Percentiles rank a stretch among this genome's conserved stretches.
phyloP scores from a whole-genome alignment of 2,329 filamentous ascomycete species.

The Neofusicoccum laricinum region DNA sequence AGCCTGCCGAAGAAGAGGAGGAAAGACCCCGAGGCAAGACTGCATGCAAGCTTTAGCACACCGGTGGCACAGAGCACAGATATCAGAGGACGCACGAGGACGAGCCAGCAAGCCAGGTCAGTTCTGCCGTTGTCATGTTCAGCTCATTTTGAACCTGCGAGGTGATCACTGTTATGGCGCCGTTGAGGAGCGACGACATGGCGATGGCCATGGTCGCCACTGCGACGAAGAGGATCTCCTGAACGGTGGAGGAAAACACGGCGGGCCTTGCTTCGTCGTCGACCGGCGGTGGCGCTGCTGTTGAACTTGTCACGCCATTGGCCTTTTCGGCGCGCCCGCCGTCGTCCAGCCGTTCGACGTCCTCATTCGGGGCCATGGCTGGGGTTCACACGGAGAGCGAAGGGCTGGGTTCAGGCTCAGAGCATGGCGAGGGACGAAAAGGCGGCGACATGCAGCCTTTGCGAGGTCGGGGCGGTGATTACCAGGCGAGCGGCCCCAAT shows the following conservation, averaged over 20 bases:
- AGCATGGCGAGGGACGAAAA: neutral
- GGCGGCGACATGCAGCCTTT: neutral
- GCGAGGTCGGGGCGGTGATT: slow-evolving; percentile 1
- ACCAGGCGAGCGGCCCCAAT: neutral
- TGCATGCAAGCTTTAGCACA: slow-evolving; percentile 22
- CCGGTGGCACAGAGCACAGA: neutral
- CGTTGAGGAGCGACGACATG: slow-evolving; percentile 59
- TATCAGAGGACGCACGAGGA: slow-evolving; percentile 45
- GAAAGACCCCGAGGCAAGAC: slow-evolving; percentile 61
- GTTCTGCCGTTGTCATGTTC: slow-evolving; percentile 62
- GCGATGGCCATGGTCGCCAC: slow-evolving; percentile 67
- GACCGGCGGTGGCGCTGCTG: neutral
- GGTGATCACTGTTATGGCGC: slow-evolving; percentile 60
- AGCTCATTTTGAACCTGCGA: slow-evolving; percentile 59
- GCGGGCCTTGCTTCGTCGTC: slow-evolving; percentile 40
- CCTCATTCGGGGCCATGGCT: neutral
- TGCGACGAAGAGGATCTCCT: slow-evolving; percentile 64
- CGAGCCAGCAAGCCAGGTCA: slow-evolving; percentile 67
- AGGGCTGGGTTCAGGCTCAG: neutral
- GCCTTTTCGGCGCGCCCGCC: neutral
- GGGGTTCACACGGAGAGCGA: neutral
- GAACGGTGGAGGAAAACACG: slow-evolving; percentile 61
- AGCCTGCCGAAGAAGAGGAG: slow-evolving; percentile 65
- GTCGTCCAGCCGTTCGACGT: neutral
- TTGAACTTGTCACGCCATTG: neutral